phyloP scores from a whole-genome alignment of 2,329 filamentous ascomycete species.

The Mycosphaerella sp. region DNA sequence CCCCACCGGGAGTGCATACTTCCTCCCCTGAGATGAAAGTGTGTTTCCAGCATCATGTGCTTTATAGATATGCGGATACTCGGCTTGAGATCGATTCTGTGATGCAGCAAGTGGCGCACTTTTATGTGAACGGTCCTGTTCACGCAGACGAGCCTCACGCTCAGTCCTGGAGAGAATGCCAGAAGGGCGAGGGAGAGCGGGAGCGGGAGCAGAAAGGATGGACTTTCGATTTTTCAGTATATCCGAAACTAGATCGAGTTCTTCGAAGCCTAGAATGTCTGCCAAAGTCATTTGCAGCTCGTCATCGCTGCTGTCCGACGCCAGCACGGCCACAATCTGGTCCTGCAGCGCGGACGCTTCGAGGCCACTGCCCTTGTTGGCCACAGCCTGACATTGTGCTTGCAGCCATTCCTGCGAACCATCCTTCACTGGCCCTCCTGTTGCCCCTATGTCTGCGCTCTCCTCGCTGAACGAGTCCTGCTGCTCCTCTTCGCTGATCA shows the following conservation, averaged over 20 bases:
- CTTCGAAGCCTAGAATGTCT: slow-evolving; percentile 86
- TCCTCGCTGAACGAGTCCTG: slow-evolving; percentile 61
- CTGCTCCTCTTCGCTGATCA: slow-evolving; percentile 70
- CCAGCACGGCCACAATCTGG: slow-evolving; percentile 69
- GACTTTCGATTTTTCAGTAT: slow-evolving; percentile 71
- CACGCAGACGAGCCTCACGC: slow-evolving; percentile 69
- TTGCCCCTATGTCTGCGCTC: slow-evolving; percentile 46
- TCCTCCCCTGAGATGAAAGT: slow-evolving; percentile 69
- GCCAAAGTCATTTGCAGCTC: slow-evolving; percentile 87
- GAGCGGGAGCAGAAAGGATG: slow-evolving; percentile 45
- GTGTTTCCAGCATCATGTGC: slow-evolving; percentile 78
- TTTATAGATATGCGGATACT: slow-evolving; percentile 93
- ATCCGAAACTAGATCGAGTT: slow-evolving; percentile 87
- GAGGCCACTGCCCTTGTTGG: slow-evolving; percentile 59
- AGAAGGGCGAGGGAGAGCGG: slow-evolving; percentile 35
- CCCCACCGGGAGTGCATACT: slow-evolving; percentile 74
- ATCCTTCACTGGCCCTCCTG: slow-evolving; percentile 32
- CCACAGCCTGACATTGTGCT: slow-evolving; percentile 60
- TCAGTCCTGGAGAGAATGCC: slow-evolving; percentile 67
- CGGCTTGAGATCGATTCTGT: slow-evolving; percentile 62
- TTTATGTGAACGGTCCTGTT: slow-evolving; percentile 79
- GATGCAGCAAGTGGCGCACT: slow-evolving; percentile 62
- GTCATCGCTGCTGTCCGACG: slow-evolving; percentile 64
- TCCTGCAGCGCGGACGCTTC: slow-evolving; percentile 64
- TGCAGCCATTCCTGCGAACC: slow-evolving; percentile 58